Evolutionary conservation across 75 land plant genomes (phyloP).

Genomic region (Chamaecyparis obtusa): DNA sequence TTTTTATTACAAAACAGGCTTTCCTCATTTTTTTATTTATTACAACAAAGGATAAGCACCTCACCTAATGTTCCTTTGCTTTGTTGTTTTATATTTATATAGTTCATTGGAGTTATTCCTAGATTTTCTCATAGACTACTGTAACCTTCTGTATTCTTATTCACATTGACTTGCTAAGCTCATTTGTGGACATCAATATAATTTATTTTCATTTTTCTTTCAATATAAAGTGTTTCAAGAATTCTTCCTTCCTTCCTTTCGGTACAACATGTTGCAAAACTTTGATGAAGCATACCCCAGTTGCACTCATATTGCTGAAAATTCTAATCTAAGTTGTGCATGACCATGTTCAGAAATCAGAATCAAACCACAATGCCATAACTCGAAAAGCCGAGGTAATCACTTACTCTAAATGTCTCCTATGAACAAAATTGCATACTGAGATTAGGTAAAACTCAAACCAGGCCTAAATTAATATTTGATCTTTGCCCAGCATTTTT

Average conservation of each 20-base stretch:
- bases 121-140: background rate
- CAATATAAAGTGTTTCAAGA: background rate
- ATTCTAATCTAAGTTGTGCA: background rate
- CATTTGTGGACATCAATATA: background rate
- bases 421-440: background rate
- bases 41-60: background rate
- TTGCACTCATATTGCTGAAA: background rate
- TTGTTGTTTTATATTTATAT: too few relatives aligned
- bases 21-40: too few relatives aligned
- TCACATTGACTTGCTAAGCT: background rate
- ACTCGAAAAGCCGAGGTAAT: background rate
- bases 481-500: background rate
- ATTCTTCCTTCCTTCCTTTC: background rate
- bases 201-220: background rate
- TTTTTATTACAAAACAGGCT: too few relatives aligned
- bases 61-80: background rate
- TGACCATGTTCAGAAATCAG: background rate
- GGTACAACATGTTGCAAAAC: background rate
- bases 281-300: background rate
- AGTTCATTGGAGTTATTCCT: background rate
- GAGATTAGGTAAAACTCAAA: background rate
- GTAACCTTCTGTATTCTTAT: background rate
- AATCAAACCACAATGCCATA: background rate
- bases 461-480: background rate
- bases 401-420: background rate